Base-by-base conservation (phyloP, 2,329 filamentous ascomycete species). In the Aureobasidium leucospermi region DNA sequence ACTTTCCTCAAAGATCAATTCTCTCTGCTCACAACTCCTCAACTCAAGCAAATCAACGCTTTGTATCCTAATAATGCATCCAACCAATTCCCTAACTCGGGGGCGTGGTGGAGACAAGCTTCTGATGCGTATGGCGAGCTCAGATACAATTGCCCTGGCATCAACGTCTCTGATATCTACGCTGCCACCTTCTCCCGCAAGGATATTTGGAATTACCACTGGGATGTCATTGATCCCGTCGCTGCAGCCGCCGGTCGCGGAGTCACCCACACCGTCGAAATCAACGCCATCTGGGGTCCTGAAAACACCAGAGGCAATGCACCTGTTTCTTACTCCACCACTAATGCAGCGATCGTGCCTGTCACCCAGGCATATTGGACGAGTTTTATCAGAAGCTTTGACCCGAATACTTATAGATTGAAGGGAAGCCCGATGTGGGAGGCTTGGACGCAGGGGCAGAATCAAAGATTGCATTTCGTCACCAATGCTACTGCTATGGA, bases 311-410 rank as follows among this genome's bases (percentile, higher is more conserved):
- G 75, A 23, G 73, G 74, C 5, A 67, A 63, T 0, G 71, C 78
- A 1, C 85, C 86, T 0, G 67, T 67, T 2, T 85, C 81, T 48
- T 90, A 89, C 65, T 69, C 69, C 7, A 68, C 74, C 0, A 71
- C 72, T 13, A 90, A 90, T 63, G 79, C 74, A 1, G 67, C 68
- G 0, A 83, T 87, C 6, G 78, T 87, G 1, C 76, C 81, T 0
- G 72, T 87, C 0, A 80, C 88, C 31, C 85, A 89, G 67, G 80
- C 78, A 0, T 92, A 90, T 70, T 91, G 87, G 86, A 82, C 84
- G 1, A 88, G 84, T 63, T 92, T 92, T 68, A 84, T 92, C 62
- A 74, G 81, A 29, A 77, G 76, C 0, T 78, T 84, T 39, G 77
- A 92, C 69, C 88, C 88, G 0, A 92, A 91, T 67, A 75, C 65